Evolutionary conservation across 2,329 filamentous ascomycete species (phyloP), one percentile per base, ranked within the genome.

Genomic region (Ophiocordyceps camponoti-floridani): DNA sequence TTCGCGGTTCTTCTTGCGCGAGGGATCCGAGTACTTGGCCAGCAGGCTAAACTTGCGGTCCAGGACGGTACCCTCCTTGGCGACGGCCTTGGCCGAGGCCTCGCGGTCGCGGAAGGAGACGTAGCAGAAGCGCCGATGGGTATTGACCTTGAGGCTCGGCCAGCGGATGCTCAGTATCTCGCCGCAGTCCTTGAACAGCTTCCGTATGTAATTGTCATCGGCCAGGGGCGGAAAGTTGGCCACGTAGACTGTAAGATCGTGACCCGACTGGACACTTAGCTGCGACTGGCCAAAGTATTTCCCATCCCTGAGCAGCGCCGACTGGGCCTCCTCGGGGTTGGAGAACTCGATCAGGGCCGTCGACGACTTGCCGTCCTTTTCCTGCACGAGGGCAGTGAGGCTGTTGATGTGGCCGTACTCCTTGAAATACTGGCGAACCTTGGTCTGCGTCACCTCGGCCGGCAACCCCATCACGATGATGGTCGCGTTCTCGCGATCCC

Each of bases 111-210:
- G 72, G 58, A 95, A 95, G n/a, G 93, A 85, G 7, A 95, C 72
- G 60, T 98, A 98, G 66, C 88, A 95, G 65, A 98, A 98, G 23
- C 91, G 82, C 30, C 91, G 84, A 53, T 84, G 80, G 2, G 82
- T 80, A 55, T 95, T 89, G 60, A 74, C 87, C 58, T 93, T 93
- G 44, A 98, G 73, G 46, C 86, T 94, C 2, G 91, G 91, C 64
- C 91, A 91, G 19, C 91, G 81, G 44, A 96, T 73, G 54, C 81
- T 84, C 45, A 94, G 70, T 45, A 98, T 79, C 40, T 89, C 77
- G 40, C 91, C 91, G 54, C 80, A 89, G 47, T 75, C 68, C 48
- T 72, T 69, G 61, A 89, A 89, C 3, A 89, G 62, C 33, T 74
- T 61, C 38, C 75, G 74, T 19, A 91, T 72, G 53, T 76, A 84